Conservation (phyloP, 2,329 filamentous ascomycete species). For the Ceratocystis variospora region DNA sequence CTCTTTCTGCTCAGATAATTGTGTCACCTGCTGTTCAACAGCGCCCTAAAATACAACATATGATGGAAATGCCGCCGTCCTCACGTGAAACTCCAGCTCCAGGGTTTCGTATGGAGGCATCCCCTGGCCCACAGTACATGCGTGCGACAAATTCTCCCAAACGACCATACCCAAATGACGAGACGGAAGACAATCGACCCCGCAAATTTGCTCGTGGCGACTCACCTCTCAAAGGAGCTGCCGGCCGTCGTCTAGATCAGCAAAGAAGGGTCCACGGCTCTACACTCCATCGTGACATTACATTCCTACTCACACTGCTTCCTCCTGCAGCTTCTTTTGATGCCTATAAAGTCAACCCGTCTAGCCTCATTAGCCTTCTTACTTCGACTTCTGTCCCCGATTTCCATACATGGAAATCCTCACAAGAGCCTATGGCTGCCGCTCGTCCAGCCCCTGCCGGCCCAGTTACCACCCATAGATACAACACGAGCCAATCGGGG, state of each 20-base stretch:
- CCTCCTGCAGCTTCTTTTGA: constrained; percentile 39
- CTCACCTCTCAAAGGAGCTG: constrained; percentile 82
- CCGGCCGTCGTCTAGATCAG: constrained; percentile 71
- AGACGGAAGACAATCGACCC: constrained; percentile 60
- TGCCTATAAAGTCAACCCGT: constrained; percentile 34
- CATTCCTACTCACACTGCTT: constrained; percentile 55
- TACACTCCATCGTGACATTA: constrained; percentile 58
- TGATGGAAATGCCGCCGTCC: constrained; percentile 36
- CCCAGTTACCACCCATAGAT: constrained; percentile 32
- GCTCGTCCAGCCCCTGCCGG: constrained; percentile 23
- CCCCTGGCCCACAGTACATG: constrained; percentile 33
- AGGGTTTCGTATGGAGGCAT: constrained; percentile 24
- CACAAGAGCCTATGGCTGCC: constrained; percentile 21
- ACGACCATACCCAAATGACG: constrained; percentile 50
- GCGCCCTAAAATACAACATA: constrained; percentile 39
- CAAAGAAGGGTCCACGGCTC: constrained; percentile 51
- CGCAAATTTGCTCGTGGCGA: constrained; percentile 81
- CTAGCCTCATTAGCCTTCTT: constrained; percentile 60
- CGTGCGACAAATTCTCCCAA: constrained; percentile 43
- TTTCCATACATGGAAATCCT: constrained; percentile 40
- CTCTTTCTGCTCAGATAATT: constrained; percentile 65
- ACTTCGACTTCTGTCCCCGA: constrained; percentile 51
- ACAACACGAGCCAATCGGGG: constrained; percentile 34
- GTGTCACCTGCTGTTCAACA: constrained; percentile 71
- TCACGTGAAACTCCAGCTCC: constrained; percentile 33